Percentiles rank a stretch among this genome's conserved stretches.
phyloP scores from a whole-genome alignment of 2,329 filamentous ascomycete genomes.

The Domatiomyces globalis region DNA sequence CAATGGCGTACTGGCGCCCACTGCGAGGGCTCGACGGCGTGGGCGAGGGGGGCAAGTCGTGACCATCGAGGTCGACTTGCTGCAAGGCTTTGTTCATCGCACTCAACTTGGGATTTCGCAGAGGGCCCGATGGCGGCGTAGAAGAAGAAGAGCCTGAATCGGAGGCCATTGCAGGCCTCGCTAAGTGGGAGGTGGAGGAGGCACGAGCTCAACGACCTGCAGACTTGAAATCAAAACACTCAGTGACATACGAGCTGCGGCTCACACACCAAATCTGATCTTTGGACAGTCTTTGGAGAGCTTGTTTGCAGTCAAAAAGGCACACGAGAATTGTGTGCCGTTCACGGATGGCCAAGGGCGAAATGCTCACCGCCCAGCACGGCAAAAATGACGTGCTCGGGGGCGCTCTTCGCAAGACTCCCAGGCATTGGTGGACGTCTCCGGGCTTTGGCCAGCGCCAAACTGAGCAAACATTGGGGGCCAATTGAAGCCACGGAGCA shows the following conservation, averaged over 20 bases:
- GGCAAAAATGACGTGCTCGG: constrained; percentile 1
- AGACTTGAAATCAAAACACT: constrained; percentile 16
- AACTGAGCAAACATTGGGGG: not conserved
- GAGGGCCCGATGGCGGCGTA: constrained; percentile 10
- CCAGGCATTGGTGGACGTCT: not conserved
- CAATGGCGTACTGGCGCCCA: constrained; percentile 79
- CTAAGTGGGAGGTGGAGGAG: constrained; percentile 12
- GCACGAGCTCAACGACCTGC: constrained; percentile 18
- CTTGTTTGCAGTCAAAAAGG: not conserved
- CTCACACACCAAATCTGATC: not conserved
- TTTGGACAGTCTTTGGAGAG: not conserved
- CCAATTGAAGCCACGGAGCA: not conserved
- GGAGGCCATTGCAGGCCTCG: constrained; percentile 14
- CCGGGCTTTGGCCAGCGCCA: too few species aligned
- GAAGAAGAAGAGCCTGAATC: constrained; percentile 16
- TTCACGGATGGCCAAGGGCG: too few species aligned
- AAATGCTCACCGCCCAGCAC: not conserved
- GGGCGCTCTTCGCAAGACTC: not conserved
- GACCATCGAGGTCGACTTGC: constrained; percentile 58
- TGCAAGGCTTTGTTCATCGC: constrained; percentile 38
- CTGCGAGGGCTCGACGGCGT: constrained; percentile 80
- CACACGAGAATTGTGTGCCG: not conserved
- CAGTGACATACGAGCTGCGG: constrained; percentile 17
- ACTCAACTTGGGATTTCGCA: constrained; percentile 19
- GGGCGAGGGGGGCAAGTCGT: constrained; percentile 77